Conservation (phyloP, 208 protist genomes). For the Sergeia podlipaevii region DNA sequence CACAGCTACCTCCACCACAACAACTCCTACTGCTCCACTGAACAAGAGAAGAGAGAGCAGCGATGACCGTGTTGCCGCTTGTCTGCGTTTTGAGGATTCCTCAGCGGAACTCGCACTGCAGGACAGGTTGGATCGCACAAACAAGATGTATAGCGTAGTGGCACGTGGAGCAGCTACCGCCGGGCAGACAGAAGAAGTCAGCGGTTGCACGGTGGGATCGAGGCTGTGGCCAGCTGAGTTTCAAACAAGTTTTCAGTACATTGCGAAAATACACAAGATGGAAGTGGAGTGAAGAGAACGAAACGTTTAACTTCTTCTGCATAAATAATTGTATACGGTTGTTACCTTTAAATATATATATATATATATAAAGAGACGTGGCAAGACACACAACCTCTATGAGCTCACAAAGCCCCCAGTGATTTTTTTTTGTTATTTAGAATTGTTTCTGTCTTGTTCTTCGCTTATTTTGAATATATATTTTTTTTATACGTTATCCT, state of each 20-base stretch:
- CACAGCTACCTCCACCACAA: neutral
- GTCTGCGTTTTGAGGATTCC: conserved; percentile 7
- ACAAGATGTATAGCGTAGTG: conserved; percentile 22
- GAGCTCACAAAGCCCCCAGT: too few species aligned
- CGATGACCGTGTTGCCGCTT: conserved; percentile 1
- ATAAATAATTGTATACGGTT: too few species aligned
- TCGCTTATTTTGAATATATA: too few species aligned
- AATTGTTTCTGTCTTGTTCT: too few species aligned
- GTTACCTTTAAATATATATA: too few species aligned
- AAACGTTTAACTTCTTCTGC: neutral
- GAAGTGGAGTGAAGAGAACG: neutral
- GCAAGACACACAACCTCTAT: too few species aligned
- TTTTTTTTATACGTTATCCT: too few species aligned
- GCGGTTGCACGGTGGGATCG: conserved; percentile 15
- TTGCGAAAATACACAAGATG: conserved; percentile 76
- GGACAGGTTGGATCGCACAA: conserved; percentile 14
- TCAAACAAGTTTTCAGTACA: conserved; percentile 74
- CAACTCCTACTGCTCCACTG: neutral
- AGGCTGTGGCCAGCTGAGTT: conserved; percentile 68
- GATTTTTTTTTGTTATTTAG: too few species aligned
- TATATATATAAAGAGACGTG: too few species aligned
- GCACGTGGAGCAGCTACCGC: conserved; percentile 11
- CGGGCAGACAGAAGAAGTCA: neutral
- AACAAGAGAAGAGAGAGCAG: neutral
- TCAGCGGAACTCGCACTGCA: conserved; percentile 8